Percentiles rank a stretch among this genome's conserved stretches.
phyloP scores from a whole-genome alignment of 148 eudicot species.

The Polygonum maritimum region DNA sequence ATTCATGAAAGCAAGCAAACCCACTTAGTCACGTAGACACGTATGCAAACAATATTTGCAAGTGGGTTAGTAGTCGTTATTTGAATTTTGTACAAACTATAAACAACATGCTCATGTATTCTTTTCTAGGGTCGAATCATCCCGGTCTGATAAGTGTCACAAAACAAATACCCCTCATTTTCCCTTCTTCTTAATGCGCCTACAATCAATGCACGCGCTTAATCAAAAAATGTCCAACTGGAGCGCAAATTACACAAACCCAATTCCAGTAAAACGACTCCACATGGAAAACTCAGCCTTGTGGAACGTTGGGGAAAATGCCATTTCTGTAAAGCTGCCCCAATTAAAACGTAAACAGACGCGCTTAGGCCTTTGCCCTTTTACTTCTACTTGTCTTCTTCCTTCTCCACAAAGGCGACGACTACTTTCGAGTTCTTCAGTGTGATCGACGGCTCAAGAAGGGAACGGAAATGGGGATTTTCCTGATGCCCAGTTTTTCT shows the following conservation, averaged over 20 bases:
- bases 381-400: not conserved
- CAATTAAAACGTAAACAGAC: not conserved
- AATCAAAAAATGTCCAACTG: not conserved
- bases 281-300: not conserved
- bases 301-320: not conserved
- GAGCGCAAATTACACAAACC: not conserved
- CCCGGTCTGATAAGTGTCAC: too few relatives aligned
- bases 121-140: too few relatives aligned
- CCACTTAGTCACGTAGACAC: too few relatives aligned
- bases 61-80: too few relatives aligned
- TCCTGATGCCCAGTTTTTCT: not conserved
- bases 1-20: too few relatives aligned
- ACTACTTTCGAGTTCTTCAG: not conserved
- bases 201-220: not conserved
- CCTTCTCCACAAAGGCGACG: not conserved
- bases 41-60: too few relatives aligned
- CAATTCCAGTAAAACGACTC: not conserved
- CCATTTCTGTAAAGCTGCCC: not conserved
- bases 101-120: too few relatives aligned
- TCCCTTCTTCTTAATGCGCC: too few relatives aligned
- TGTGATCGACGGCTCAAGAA: not conserved
- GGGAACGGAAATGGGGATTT: not conserved
- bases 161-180: too few relatives aligned
- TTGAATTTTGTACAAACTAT: too few relatives aligned
- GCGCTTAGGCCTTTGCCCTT: conserved; percentile 1